phyloP scores from a whole-genome alignment of 139 green algal genomes.

The Diplosphaera chodatii region DNA sequence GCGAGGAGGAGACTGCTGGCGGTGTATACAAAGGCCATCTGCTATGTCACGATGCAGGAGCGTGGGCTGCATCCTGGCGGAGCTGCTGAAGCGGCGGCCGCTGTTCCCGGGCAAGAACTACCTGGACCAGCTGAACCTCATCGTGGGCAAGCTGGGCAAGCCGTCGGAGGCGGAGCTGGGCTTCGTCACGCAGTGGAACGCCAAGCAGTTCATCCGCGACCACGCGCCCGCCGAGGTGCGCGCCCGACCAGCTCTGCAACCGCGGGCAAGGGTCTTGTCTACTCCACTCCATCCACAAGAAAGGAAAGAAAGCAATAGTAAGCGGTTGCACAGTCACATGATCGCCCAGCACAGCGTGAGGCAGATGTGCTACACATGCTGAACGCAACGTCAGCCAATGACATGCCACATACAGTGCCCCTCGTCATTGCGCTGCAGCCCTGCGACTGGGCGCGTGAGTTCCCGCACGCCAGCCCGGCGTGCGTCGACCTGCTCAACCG shows the following conservation, averaged over 20 bases:
- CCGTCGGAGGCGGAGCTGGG: constrained; percentile 83
- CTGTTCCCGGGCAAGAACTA: constrained; percentile 90
- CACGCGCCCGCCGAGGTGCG: constrained; percentile 82
- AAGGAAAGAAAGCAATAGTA: no score
- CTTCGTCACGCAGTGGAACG: constrained; percentile 84
- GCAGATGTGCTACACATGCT: no score
- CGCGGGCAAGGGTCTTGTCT: no score
- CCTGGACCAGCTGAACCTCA: constrained; percentile 91
- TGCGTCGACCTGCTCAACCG: constrained; percentile 80
- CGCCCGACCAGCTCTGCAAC: no score
- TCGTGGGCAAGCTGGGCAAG: constrained; percentile 82
- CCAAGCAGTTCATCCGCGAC: no score
- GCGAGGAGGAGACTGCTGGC: no score
- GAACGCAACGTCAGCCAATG: no score
- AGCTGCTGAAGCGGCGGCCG: constrained; percentile 81
- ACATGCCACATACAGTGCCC: no score
- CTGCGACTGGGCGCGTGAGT: constrained; percentile 49
- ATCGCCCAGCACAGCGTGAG: no score
- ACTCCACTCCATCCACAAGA: no score
- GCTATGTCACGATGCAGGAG: constrained; percentile 38
- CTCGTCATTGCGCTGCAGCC: constrained; percentile 16
- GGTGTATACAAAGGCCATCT: no score
- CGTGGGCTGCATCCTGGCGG: constrained; percentile 90
- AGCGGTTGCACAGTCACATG: no score
- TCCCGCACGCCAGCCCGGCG: constrained; percentile 60